Evolutionary conservation across 805 yeast species (phyloP).

Genomic region (Wickerhamomyces queroliae): DNA sequence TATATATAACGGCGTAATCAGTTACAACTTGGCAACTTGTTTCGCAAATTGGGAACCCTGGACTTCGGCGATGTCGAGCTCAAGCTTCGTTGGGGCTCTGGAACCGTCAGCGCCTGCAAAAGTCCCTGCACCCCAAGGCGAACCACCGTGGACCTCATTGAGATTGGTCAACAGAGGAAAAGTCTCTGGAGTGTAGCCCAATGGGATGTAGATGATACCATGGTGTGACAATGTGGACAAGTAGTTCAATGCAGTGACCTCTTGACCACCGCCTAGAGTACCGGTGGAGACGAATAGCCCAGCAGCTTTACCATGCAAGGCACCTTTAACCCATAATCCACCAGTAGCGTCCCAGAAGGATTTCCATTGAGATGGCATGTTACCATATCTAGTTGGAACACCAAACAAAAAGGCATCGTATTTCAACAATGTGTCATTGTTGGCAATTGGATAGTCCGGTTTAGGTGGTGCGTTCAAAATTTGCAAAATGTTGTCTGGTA

Average conservation of each 20-base stretch:
- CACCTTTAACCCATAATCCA: slow-evolving; percentile 62
- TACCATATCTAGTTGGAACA: slow-evolving; percentile 71
- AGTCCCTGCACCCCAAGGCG: slow-evolving; percentile 82
- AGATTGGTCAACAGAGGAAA: slow-evolving; percentile 47
- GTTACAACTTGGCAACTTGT: neutral
- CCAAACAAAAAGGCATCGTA: slow-evolving; percentile 73
- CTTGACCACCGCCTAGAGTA: slow-evolving; percentile 70
- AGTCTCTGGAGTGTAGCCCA: slow-evolving; percentile 50
- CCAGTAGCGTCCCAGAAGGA: slow-evolving; percentile 71
- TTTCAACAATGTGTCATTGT: slow-evolving; percentile 42
- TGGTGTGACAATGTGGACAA: slow-evolving; percentile 59
- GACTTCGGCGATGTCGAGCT: slow-evolving; percentile 48
- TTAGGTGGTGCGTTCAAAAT: slow-evolving; percentile 59
- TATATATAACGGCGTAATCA: neutral
- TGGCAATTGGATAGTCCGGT: slow-evolving; percentile 48
- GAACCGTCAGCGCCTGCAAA: slow-evolving; percentile 69
- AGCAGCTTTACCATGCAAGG: slow-evolving; percentile 60
- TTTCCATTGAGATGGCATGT: slow-evolving; percentile 64
- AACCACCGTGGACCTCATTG: slow-evolving; percentile 67
- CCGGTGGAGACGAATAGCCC: slow-evolving; percentile 66
- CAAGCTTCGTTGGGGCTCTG: slow-evolving; percentile 54
- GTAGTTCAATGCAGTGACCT: slow-evolving; percentile 49
- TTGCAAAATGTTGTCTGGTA: slow-evolving; percentile 48
- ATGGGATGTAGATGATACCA: slow-evolving; percentile 66
- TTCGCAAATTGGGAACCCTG: slow-evolving; percentile 63